phyloP scores from a whole-genome alignment of 2,329 filamentous ascomycete species.

The Zarea fungicola region DNA sequence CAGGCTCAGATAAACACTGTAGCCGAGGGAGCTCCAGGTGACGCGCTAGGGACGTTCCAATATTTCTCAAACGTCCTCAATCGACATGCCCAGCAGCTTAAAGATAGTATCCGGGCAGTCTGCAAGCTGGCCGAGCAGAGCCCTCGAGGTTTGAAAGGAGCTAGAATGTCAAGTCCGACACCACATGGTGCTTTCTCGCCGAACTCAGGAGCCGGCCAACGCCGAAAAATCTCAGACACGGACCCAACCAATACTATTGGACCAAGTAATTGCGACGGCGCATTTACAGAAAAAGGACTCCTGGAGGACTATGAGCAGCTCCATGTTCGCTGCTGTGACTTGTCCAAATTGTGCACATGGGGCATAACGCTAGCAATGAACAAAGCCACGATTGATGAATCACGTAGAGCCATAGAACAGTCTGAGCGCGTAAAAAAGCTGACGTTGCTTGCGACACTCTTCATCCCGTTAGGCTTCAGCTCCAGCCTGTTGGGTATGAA shows the following conservation, averaged over 20 bases:
- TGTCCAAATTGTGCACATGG: constrained; percentile 10
- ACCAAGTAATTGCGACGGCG: neutral
- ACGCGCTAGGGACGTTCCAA: constrained; percentile 11
- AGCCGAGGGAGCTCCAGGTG: neutral
- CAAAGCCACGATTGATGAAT: constrained; percentile 12
- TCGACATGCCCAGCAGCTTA: constrained; percentile 10
- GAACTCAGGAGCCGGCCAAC: too few species aligned
- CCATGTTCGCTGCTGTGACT: constrained; percentile 8
- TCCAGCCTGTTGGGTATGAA: constrained; percentile 14
- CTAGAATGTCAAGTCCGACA: too few species aligned
- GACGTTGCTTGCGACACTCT: constrained; percentile 13
- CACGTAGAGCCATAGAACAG: constrained; percentile 14
- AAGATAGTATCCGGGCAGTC: neutral
- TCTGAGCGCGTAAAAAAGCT: constrained; percentile 13
- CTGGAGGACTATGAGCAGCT: constrained; percentile 11
- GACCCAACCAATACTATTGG: too few species aligned
- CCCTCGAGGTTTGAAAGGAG: too few species aligned
- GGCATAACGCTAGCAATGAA: constrained; percentile 15
- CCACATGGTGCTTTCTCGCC: too few species aligned
- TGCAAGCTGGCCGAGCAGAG: neutral
- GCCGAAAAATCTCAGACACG: neutral
- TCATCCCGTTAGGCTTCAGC: constrained; percentile 12
- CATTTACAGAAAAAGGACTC: constrained; percentile 8
- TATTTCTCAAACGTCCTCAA: constrained; percentile 13
- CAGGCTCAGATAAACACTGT: neutral